Evolutionary conservation across 768 basidiomycete species (phyloP).

Genomic region (Lentinula sp.): DNA sequence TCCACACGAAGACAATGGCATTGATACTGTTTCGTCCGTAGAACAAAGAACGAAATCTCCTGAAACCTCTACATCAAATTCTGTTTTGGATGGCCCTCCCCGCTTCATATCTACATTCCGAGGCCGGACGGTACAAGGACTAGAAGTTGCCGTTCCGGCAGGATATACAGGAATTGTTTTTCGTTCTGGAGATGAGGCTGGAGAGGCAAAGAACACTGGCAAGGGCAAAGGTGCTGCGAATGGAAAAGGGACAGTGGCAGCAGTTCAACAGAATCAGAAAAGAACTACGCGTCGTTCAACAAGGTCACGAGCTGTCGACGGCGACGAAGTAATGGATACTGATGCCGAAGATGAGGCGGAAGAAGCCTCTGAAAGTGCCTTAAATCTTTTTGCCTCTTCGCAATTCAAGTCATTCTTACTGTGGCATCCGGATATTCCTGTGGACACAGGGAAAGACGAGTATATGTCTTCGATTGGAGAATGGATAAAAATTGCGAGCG

Average conservation of each 20-base stretch:
- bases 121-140: conserved; percentile 68
- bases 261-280: not conserved
- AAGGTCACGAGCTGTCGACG: conserved; percentile 12
- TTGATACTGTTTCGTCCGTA: not conserved
- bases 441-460: conserved; percentile 67
- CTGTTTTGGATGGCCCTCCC: conserved; percentile 3
- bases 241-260: conserved; percentile 9
- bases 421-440: conserved; percentile 70
- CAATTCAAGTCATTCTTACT: conserved; percentile 65
- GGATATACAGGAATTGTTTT: conserved; percentile 70
- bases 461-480: conserved; percentile 64
- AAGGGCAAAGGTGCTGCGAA: conserved; percentile 11
- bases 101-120: conserved; percentile 65
- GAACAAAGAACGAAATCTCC: not conserved
- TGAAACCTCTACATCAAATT: conserved; percentile 4
- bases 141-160: conserved; percentile 51
- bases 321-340: conserved; percentile 17
- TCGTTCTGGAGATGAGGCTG: conserved; percentile 19
- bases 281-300: conserved; percentile 19
- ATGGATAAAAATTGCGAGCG: conserved; percentile 60
- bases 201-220: conserved; percentile 5
- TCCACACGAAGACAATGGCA: not conserved
- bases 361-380: conserved; percentile 16
- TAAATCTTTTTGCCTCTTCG: conserved; percentile 29
- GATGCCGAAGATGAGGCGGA: conserved; percentile 21